Evolutionary conservation across 2,329 filamentous ascomycete genomes (phyloP).

Genomic region (Penicillium sp.): DNA sequence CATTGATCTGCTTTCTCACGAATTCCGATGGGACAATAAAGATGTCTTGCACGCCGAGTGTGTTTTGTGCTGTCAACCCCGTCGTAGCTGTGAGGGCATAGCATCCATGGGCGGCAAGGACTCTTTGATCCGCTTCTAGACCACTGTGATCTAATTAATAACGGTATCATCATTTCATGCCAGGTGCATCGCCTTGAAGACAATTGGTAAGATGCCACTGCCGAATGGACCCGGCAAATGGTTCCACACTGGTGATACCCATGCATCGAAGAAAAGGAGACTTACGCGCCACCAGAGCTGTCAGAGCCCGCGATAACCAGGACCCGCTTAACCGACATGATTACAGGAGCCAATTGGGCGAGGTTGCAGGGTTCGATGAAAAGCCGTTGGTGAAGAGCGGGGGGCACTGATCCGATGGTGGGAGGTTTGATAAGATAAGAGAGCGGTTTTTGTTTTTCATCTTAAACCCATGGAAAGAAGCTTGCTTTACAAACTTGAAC

Average conservation of each 20-base stretch:
- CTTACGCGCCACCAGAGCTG: slow-evolving; percentile 85
- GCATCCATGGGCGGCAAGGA: slow-evolving; percentile 85
- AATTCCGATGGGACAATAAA: slow-evolving; percentile 78
- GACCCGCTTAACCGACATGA: slow-evolving; percentile 55
- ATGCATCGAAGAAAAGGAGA: slow-evolving; percentile 21
- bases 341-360: slow-evolving; percentile 14
- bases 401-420: slow-evolving; percentile 5
- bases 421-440: slow-evolving; percentile 18
- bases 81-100: slow-evolving; percentile 97
- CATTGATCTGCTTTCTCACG: slow-evolving; percentile 80
- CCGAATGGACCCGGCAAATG: not conserved
- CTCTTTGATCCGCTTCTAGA: slow-evolving; percentile 93
- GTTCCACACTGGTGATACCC: not conserved
- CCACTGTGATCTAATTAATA: slow-evolving; percentile 59
- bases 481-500: not conserved
- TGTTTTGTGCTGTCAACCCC: slow-evolving; percentile 95
- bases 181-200: not conserved
- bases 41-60: slow-evolving; percentile 76
- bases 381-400: slow-evolving; percentile 5
- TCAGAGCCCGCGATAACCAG: slow-evolving; percentile 87
- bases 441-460: not conserved
- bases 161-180: not conserved
- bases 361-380: slow-evolving; percentile 1
- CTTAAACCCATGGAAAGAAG: not conserved
- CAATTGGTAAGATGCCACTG: not conserved